A percentile compares a stretch with the other conserved stretches of the same genome.
These are phyloP conservation scores for Saccharomycopsis amapae DNA, from an alignment of 805 yeast genomes.

Conservation along the genomic window DNA sequence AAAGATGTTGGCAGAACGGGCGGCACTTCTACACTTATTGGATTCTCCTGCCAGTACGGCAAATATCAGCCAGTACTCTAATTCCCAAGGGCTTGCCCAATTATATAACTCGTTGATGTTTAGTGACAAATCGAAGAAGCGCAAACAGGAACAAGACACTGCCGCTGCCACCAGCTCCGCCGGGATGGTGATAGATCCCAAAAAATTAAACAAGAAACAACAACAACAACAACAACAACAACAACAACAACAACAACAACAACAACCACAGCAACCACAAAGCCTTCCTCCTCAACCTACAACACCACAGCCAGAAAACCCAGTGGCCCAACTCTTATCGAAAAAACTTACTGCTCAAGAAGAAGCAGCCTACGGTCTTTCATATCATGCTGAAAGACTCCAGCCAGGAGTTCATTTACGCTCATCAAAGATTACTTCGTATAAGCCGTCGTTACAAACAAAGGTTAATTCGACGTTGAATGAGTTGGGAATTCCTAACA, in stretches of 20 bases:
- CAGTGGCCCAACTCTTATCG: slow-evolving; percentile 36
- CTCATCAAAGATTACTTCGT: slow-evolving; percentile 68
- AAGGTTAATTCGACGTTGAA: slow-evolving; percentile 55
- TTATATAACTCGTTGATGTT: slow-evolving; percentile 72
- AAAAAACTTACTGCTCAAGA: slow-evolving; percentile 65
- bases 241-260: slow-evolving; percentile 25
- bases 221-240: slow-evolving; percentile 23
- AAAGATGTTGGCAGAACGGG: slow-evolving; percentile 77
- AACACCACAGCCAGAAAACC: slow-evolving; percentile 6
- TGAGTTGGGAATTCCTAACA: slow-evolving; percentile 72
- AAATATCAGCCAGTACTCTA: slow-evolving; percentile 64
- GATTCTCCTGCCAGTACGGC: slow-evolving; percentile 79
- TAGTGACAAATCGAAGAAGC: slow-evolving; percentile 50
- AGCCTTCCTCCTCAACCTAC: background rate
- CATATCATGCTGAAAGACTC: slow-evolving; percentile 66
- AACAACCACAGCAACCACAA: background rate
- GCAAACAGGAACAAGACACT: slow-evolving; percentile 31
- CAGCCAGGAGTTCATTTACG: slow-evolving; percentile 79
- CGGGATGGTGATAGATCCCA: background rate
- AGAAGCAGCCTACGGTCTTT: slow-evolving; percentile 77
- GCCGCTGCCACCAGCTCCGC: background rate
- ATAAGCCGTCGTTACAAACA: slow-evolving; percentile 68
- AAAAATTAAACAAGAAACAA: slow-evolving; percentile 9
- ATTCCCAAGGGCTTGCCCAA: slow-evolving; percentile 86
- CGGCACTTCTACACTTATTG: slow-evolving; percentile 64